A percentile compares a stretch with the other conserved stretches of the same genome.
Evolutionary conservation across 169 alveolate genomes (phyloP).

Genomic region (Ichthyophthirius multifiliis): DNA sequence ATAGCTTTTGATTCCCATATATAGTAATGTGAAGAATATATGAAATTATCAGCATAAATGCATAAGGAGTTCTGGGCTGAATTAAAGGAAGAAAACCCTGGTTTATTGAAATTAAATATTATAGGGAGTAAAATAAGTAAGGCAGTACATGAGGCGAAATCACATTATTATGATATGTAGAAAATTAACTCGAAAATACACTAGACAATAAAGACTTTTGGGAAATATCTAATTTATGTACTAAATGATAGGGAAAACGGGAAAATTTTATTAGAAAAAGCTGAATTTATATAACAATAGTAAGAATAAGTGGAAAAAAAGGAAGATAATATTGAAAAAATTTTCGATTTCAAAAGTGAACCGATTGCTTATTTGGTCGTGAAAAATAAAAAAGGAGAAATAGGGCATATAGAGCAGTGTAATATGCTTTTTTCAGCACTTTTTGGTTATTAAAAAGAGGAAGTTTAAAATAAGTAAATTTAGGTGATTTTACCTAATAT

Average conservation of each 20-base stretch:
- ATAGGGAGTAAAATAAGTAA: not conserved
- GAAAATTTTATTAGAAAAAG: not conserved
- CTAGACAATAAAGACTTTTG: not conserved
- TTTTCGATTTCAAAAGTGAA: not conserved
- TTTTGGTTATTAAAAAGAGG: not conserved
- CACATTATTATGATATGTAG: not conserved
- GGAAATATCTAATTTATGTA: not conserved
- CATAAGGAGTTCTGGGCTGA: conserved; percentile 36
- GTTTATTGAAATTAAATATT: conserved; percentile 1
- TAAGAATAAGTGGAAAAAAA: not conserved
- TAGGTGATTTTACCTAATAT: not conserved
- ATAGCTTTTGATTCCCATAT: conserved; percentile 9
- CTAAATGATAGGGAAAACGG: not conserved
- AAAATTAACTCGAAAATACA: not conserved
- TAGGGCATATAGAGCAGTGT: not conserved
- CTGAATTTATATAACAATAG: not conserved
- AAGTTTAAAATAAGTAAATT: not conserved
- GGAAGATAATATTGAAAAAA: not conserved
- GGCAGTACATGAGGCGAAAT: not conserved
- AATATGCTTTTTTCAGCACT: not conserved
- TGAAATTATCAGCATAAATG: conserved; percentile 14
- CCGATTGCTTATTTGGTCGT: not conserved
- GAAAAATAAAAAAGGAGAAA: not conserved
- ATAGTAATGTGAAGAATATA: conserved; percentile 19
- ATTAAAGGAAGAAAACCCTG: conserved; percentile 37